Evolutionary conservation across 2,329 filamentous ascomycete species (phyloP).

Genomic region (Paecilomyces sp.): DNA sequence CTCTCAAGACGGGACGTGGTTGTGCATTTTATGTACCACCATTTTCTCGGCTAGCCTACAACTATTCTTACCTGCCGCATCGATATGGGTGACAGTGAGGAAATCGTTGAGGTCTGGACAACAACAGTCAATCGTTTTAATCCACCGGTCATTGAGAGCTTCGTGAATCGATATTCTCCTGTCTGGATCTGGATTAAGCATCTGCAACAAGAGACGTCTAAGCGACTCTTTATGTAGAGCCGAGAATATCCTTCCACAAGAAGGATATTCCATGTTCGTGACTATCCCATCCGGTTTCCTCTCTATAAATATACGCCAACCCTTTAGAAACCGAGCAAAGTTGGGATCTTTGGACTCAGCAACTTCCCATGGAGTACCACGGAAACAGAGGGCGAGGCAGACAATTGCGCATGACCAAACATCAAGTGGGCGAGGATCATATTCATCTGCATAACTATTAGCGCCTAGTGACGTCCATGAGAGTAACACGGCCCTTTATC

Average conservation of each 20-base stretch:
- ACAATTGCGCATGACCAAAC: slow-evolving; percentile 83
- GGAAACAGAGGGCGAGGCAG: slow-evolving; percentile 68
- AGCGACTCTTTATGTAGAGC: slow-evolving; percentile 44
- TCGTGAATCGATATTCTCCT: slow-evolving; percentile 64
- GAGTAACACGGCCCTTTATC: not conserved
- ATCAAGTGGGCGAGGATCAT: slow-evolving; percentile 73
- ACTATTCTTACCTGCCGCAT: slow-evolving; percentile 18
- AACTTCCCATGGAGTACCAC: slow-evolving; percentile 66
- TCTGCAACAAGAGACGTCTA: slow-evolving; percentile 65
- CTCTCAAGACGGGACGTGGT: slow-evolving; percentile 24
- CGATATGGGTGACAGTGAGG: slow-evolving; percentile 22
- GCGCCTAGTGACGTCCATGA: not conserved
- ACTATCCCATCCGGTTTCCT: slow-evolving; percentile 47
- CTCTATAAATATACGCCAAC: slow-evolving; percentile 62
- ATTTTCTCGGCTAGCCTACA: slow-evolving; percentile 15
- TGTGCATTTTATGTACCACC: slow-evolving; percentile 23
- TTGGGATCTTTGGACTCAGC: slow-evolving; percentile 52
- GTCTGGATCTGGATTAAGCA: slow-evolving; percentile 72
- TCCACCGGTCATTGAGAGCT: slow-evolving; percentile 62
- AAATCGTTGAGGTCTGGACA: slow-evolving; percentile 61
- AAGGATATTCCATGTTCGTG: slow-evolving; percentile 58
- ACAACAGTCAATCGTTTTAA: slow-evolving; percentile 72
- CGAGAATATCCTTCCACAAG: slow-evolving; percentile 57
- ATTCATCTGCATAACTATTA: slow-evolving; percentile 33
- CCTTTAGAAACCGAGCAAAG: slow-evolving; percentile 58